Evolutionary conservation across 73 alveolate species (phyloP).

Genomic region (Blepharisma japonicum): DNA sequence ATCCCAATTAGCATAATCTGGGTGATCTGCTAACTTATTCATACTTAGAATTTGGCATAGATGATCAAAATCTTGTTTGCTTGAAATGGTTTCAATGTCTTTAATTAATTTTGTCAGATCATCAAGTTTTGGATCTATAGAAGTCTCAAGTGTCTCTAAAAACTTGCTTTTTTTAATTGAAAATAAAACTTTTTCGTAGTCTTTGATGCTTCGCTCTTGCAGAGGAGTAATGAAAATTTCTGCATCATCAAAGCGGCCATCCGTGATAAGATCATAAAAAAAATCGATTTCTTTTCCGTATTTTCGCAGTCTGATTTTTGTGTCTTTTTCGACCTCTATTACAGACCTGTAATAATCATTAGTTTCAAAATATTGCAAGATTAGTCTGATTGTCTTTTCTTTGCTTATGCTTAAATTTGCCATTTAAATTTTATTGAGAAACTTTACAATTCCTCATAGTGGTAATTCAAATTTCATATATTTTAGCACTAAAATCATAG

Average conservation of each 20-base stretch:
- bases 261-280: slow-evolving; percentile 70
- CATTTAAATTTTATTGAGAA: too few species aligned
- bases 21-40: slow-evolving; percentile 51
- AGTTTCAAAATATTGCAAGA: too few species aligned
- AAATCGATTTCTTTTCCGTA: slow-evolving; percentile 81
- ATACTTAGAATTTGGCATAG: slow-evolving; percentile 64
- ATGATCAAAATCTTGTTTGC: slow-evolving; percentile 59
- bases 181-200: slow-evolving; percentile 64
- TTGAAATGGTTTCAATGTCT: slow-evolving; percentile 51
- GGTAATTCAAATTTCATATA: too few species aligned
- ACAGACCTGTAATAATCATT: too few species aligned
- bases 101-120: slow-evolving; percentile 44
- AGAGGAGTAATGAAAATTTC: slow-evolving; percentile 76
- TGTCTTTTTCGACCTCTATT: slow-evolving; percentile 68
- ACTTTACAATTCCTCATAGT: too few species aligned
- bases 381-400: too few species aligned
- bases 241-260: slow-evolving; percentile 88
- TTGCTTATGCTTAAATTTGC: too few species aligned
- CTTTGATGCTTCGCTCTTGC: slow-evolving; percentile 57
- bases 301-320: slow-evolving; percentile 55
- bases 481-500: too few species aligned
- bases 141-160: slow-evolving; percentile 63
- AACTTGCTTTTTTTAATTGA: slow-evolving; percentile 83
- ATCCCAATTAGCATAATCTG: slow-evolving; percentile 66
- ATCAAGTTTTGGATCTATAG: slow-evolving; percentile 44